Conservation (phyloP, 495 filamentous ascomycete genomes). For the Xylaria bambusicola region DNA sequence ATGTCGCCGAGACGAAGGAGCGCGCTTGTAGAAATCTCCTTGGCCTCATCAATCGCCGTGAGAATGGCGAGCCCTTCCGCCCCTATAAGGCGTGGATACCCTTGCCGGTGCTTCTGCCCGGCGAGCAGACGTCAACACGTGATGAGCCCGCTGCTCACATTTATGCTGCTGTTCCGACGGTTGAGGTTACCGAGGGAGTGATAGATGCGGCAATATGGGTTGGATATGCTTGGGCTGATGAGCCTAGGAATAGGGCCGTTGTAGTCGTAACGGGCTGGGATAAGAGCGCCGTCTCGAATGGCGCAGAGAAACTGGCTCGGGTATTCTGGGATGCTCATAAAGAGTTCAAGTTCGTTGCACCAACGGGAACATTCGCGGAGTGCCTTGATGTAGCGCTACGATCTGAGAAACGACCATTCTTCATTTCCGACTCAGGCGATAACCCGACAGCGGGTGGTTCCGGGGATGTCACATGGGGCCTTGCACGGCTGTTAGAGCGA, state of each 20-base stretch:
- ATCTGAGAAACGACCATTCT: constrained; percentile 52
- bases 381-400: constrained; percentile 52
- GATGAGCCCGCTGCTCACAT: constrained; percentile 57
- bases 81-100: constrained; percentile 60
- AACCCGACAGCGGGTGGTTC: constrained; percentile 60
- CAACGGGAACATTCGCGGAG: constrained; percentile 51
- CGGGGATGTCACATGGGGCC: constrained; percentile 58
- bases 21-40: constrained; percentile 57
- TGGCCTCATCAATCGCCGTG: constrained; percentile 34
- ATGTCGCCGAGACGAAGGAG: constrained; percentile 54
- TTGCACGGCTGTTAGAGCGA: constrained; percentile 48
- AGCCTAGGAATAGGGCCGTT: constrained; percentile 55
- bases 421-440: constrained; percentile 61
- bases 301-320: constrained; percentile 50
- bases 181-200: constrained; percentile 44
- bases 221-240: constrained; percentile 63
- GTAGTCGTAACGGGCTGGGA: constrained; percentile 58
- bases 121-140: constrained; percentile 61
- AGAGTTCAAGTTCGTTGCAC: constrained; percentile 57
- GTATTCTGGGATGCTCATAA: constrained; percentile 52
- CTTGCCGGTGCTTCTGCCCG: constrained; percentile 56
- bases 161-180: constrained; percentile 50
- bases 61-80: constrained; percentile 25
- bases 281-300: constrained; percentile 32
- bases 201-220: constrained; percentile 62